These are phyloP conservation scores for Debaryomycetaceae sp. DNA, from an alignment of 1,139 yeast genomes.

Conservation along the genomic window DNA sequence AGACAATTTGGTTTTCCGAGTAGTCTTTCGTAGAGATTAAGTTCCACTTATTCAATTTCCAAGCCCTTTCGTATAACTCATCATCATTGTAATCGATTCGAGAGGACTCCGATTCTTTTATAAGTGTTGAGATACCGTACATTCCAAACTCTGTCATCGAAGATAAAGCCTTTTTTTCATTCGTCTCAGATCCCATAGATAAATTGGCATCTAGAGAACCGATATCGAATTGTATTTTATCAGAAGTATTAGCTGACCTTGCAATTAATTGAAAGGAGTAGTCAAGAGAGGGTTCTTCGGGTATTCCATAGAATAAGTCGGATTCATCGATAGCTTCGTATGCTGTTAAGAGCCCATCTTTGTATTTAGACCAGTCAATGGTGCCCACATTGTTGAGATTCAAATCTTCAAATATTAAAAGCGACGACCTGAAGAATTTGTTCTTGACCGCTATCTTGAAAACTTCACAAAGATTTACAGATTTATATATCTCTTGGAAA, in stretches of 20 bases:
- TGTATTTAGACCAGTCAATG: slow-evolving; percentile 9
- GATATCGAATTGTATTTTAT: slow-evolving; percentile 50
- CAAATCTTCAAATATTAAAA: slow-evolving; percentile 56
- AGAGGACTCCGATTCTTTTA: slow-evolving; percentile 13
- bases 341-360: slow-evolving; percentile 26
- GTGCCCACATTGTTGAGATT: slow-evolving; percentile 10
- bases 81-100: slow-evolving; percentile 5
- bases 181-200: slow-evolving; percentile 12
- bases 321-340: slow-evolving; percentile 54
- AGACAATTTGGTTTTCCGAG: slow-evolving; percentile 36
- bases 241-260: slow-evolving; percentile 31
- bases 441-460: slow-evolving; percentile 33
- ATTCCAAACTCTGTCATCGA: slow-evolving; percentile 47
- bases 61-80: slow-evolving; percentile 46
- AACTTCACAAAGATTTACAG: slow-evolving; percentile 27
- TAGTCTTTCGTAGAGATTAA: slow-evolving; percentile 42
- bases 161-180: slow-evolving; percentile 18
- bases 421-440: slow-evolving; percentile 42
- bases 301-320: slow-evolving; percentile 63
- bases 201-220: slow-evolving; percentile 52
- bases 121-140: slow-evolving; percentile 44
- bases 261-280: slow-evolving; percentile 46
- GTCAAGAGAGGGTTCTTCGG: slow-evolving; percentile 50
- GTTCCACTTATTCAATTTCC: slow-evolving; percentile 76
- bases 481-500: slow-evolving; percentile 33